Evolutionary conservation across 139 green algal genomes (phyloP).

Genomic region (Pleodorina starrii): DNA sequence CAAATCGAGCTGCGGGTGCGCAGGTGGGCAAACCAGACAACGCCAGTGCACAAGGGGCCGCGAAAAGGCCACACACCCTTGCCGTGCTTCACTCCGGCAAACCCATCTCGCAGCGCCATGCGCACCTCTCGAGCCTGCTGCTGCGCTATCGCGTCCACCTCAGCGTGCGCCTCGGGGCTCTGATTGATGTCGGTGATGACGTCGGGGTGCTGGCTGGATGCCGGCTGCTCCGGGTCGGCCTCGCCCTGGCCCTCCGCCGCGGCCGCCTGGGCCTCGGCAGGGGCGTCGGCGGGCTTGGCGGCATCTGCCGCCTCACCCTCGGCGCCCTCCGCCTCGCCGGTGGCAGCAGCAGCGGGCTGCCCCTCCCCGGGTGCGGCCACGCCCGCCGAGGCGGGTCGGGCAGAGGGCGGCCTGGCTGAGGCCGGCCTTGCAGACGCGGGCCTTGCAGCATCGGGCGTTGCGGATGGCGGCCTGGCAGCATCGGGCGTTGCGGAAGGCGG

Average conservation of each 20-base stretch:
- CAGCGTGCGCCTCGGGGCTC: slow-evolving; percentile 36
- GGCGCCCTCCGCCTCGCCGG: not conserved
- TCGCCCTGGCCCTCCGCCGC: not conserved
- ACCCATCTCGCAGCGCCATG: not conserved
- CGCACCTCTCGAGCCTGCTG: slow-evolving; percentile 48
- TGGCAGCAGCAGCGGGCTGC: not conserved
- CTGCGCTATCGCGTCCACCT: slow-evolving; percentile 45
- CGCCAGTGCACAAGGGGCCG: no score
- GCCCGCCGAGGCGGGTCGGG: not conserved
- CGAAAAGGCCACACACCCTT: no score
- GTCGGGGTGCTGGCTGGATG: slow-evolving; percentile 28
- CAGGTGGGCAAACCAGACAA: no score
- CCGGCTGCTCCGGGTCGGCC: not conserved
- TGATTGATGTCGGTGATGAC: slow-evolving; percentile 38
- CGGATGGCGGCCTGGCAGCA: no score
- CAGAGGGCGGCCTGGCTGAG: not conserved
- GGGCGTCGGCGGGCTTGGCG: not conserved
- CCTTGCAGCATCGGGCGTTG: not conserved
- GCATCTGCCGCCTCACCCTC: not conserved
- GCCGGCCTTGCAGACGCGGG: not conserved
- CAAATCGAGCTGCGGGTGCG: no score
- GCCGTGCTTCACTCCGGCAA: no score
- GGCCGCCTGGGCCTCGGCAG: not conserved
- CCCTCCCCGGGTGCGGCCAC: not conserved
- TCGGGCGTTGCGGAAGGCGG: no score